Evolutionary conservation across 2,329 filamentous ascomycete genomes (phyloP).

Genomic region (Fusarium hostae): DNA sequence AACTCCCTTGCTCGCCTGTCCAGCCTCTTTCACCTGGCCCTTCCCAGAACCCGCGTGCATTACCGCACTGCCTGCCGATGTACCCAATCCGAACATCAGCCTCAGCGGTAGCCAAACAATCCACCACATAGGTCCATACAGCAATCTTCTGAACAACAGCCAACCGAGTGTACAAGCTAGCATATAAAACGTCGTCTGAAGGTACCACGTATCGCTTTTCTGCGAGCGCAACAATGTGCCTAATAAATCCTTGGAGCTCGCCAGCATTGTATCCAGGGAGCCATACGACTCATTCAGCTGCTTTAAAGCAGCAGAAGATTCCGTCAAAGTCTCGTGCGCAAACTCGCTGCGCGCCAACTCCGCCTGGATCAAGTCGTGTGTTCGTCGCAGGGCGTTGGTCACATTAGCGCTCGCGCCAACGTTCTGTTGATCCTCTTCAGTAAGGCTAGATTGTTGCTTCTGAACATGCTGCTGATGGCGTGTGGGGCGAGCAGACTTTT

Average conservation of each 20-base stretch:
- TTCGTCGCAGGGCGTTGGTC: slow-evolving; percentile 83
- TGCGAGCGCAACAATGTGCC: slow-evolving; percentile 84
- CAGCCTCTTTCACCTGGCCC: slow-evolving; percentile 41
- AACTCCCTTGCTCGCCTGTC: slow-evolving; percentile 45
- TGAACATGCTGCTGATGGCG: slow-evolving; percentile 42
- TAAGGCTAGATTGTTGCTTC: slow-evolving; percentile 52
- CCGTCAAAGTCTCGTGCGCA: slow-evolving; percentile 86
- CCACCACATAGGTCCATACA: slow-evolving; percentile 94
- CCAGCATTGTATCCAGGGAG: slow-evolving; percentile 80
- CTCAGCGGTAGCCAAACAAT: slow-evolving; percentile 85
- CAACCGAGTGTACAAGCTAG: slow-evolving; percentile 81
- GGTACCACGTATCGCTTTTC: slow-evolving; percentile 98
- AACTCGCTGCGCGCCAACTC: slow-evolving; percentile 90
- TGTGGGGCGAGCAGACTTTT: slow-evolving; percentile 38
- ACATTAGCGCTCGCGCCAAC: slow-evolving; percentile 84
- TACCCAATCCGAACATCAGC: slow-evolving; percentile 68
- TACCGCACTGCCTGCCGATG: slow-evolving; percentile 65
- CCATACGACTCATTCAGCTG: slow-evolving; percentile 85
- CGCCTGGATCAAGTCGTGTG: slow-evolving; percentile 85
- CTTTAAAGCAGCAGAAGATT: slow-evolving; percentile 84
- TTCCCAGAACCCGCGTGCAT: slow-evolving; percentile 50
- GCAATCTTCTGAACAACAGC: slow-evolving; percentile 83
- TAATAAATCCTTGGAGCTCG: slow-evolving; percentile 78
- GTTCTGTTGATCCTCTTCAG: slow-evolving; percentile 77
- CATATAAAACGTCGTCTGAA: slow-evolving; percentile 89